These are phyloP conservation scores for Rhodotorula toruloides DNA, from an alignment of 768 basidiomycete genomes.

Conservation along the genomic window DNA sequence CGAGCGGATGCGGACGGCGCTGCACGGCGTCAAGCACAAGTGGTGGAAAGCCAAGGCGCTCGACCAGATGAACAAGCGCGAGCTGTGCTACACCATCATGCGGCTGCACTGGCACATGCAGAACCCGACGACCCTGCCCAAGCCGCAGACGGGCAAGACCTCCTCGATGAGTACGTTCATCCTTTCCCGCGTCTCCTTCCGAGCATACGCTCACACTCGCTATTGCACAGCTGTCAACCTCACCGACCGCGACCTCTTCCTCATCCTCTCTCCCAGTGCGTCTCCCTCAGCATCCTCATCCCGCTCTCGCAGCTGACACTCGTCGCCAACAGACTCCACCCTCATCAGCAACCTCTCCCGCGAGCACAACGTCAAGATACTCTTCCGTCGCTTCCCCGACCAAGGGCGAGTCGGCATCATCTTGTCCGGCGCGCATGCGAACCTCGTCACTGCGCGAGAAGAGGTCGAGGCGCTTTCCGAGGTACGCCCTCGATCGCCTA, in stretches of 20 bases:
- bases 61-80: conserved; percentile 30
- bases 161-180: conserved; percentile 9
- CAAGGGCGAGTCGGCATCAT: conserved; percentile 7
- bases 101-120: conserved; percentile 23
- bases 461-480: conserved; percentile 27
- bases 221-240: conserved; percentile 1
- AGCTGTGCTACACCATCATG: conserved; percentile 23
- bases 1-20: background rate
- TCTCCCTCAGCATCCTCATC: background rate
- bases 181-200: too few species aligned
- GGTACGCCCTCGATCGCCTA: background rate
- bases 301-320: background rate
- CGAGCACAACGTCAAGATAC: conserved; percentile 13
- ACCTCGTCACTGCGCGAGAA: background rate
- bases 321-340: background rate
- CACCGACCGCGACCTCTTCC: conserved; percentile 27
- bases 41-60: conserved; percentile 23
- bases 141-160: background rate
- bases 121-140: conserved; percentile 17
- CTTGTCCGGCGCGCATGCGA: background rate
- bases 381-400: conserved; percentile 12
- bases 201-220: background rate
- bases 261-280: conserved; percentile 31
- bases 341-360: conserved; percentile 6
- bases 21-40: conserved; percentile 14